Percentiles rank a stretch among this genome's conserved stretches.
Conservation (phyloP, 2,329 filamentous ascomycete species). For the Verticillium zaregamsianum region DNA sequence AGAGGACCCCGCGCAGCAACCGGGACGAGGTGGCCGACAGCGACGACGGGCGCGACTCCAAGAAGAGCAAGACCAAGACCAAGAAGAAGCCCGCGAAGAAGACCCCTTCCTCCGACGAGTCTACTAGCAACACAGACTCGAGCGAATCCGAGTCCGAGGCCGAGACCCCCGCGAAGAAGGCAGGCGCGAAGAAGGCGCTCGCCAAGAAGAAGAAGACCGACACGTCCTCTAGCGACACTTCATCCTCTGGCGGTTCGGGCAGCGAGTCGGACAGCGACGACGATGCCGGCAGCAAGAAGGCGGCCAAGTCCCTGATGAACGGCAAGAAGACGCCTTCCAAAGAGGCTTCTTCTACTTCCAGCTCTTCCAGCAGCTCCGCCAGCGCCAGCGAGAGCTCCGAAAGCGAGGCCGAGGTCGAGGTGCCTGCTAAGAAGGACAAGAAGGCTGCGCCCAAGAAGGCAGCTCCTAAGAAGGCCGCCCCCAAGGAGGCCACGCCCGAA, state of each 20-base stretch:
- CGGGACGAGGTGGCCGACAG: conserved; percentile 38
- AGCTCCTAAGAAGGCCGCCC: neutral
- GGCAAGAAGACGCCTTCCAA: neutral
- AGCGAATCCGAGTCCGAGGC: conserved; percentile 25
- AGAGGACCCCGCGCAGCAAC: conserved; percentile 20
- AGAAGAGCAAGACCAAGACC: conserved; percentile 7
- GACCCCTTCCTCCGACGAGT: neutral
- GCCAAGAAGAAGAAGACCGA: conserved; percentile 4
- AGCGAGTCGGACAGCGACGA: conserved; percentile 19
- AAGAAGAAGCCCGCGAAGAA: conserved; percentile 15
- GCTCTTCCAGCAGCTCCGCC: neutral
- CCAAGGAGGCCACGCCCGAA: conserved; percentile 9
- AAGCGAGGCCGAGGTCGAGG: neutral
- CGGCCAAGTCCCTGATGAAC: conserved; percentile 10
- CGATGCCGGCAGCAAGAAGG: conserved; percentile 13
- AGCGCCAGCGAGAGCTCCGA: neutral
- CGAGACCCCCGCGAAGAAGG: conserved; percentile 17
- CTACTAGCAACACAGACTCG: conserved; percentile 4
- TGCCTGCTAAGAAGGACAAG: neutral
- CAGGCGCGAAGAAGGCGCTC: neutral
- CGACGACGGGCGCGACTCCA: conserved; percentile 30
- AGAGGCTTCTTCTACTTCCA: neutral
- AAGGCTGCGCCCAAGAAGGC: neutral
- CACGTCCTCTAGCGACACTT: conserved; percentile 2
- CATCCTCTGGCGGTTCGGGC: conserved; percentile 13